Evolutionary conservation across 176 grass and related monocot species (phyloP), one percentile per base, ranked within the genome.

Genomic region (Oryza longistaminata): DNA sequence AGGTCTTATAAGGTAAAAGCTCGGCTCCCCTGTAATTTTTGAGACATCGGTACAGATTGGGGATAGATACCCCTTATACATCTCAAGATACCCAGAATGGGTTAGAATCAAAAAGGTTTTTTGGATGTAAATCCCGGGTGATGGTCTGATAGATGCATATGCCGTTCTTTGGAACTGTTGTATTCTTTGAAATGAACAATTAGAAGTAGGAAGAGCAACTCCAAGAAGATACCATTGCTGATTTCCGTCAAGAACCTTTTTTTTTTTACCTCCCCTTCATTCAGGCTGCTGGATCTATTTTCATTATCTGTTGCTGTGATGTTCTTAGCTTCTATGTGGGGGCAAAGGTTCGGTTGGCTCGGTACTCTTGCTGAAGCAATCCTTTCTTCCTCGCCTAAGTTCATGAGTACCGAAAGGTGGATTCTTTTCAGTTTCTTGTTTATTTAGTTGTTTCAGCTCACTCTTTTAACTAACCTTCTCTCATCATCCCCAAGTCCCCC

Each of bases 1-100:
- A 86, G 87, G 76, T 66, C 48, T 60, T 35, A 75, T 77, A 89
- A 87, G 61, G 66, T 80, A 71, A 88, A 85, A 65, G 76, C 69
- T 85, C 42, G 25, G 15, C 71, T 73, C 76, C 78, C 82, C 66
- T 83, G 85, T 90, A 85, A 86, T 83, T 90, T 92, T 87, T 53
- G 72, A 85, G 80, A 84, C 24, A 64, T 25, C 21, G 40, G 60
- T 88, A 79, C 81, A 86, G 82, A 49, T 82, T 45, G 82, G 82
- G 91, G 39, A 26, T 78, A 74, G 64, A 62, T 62, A 15, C 24
- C 61, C 76, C 72, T 78, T 88, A 77, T 94, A 88, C 87, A 82
- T 87, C 37, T 83, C 33, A 19, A 58, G 74, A 85, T 84, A 77
- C 64, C 85, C 43, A 82, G 39, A 81, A 79, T 81, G 83, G 87